A percentile compares a stretch with the other conserved stretches of the same genome.
These are phyloP conservation scores for Fusarium mangiferae DNA, from an alignment of 2,329 filamentous ascomycete species.

Conservation along the genomic window DNA sequence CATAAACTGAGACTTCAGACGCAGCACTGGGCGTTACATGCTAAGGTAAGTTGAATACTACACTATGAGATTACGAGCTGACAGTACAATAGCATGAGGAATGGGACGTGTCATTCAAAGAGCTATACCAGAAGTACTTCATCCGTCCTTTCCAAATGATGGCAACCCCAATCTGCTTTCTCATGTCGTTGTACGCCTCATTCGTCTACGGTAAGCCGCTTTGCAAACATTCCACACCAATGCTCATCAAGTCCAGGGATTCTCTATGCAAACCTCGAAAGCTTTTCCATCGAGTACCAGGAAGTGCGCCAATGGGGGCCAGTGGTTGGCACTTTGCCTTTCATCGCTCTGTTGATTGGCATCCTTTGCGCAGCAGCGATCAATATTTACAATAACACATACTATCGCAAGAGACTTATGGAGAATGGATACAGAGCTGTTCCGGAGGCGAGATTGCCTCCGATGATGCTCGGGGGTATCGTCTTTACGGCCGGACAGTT, in stretches of 20 bases:
- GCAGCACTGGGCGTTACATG: not conserved
- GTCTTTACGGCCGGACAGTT: not conserved
- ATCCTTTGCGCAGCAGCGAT: not conserved
- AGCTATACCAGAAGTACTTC: not conserved
- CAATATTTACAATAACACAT: not conserved
- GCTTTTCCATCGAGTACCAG: not conserved
- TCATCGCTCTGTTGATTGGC: not conserved
- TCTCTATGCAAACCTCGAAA: not conserved
- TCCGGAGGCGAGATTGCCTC: not conserved
- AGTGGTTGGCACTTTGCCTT: not conserved
- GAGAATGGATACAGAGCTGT: not conserved
- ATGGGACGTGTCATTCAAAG: not conserved
- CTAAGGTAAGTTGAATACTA: too few species aligned
- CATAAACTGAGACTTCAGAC: not conserved
- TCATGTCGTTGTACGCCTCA: not conserved
- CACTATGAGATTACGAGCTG: too few species aligned
- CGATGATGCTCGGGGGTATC: not conserved
- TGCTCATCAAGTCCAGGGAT: not conserved
- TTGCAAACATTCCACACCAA: rapidly evolving
- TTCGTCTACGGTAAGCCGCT: not conserved
- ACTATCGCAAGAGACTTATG: not conserved
- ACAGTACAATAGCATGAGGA: not conserved
- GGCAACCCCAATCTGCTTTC: not conserved
- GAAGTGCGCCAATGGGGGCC: not conserved
- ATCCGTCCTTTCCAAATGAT: not conserved